Base-by-base conservation (phyloP, 768 basidiomycete species). In the Hypholoma fasciculare region DNA sequence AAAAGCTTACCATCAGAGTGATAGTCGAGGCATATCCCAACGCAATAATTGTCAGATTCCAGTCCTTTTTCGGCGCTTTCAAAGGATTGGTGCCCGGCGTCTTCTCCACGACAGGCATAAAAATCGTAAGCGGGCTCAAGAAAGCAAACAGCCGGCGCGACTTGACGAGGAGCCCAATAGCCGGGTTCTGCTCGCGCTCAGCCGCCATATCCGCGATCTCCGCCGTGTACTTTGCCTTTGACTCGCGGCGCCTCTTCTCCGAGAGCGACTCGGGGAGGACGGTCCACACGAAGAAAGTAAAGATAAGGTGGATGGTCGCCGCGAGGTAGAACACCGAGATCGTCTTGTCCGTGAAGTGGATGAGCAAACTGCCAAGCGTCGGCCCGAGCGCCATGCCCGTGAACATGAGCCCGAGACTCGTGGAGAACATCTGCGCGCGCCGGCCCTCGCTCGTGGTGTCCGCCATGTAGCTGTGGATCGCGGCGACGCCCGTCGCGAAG, bases 201-300 rank as follows among this genome's bases (percentile, higher is more conserved):
- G 58, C 46, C 4, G 64, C 60, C 0, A 48, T 37, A 7, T 64
- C 64, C 50, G 67, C 49, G 7, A 74, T 55, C 37, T 76, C 73
- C 20, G 72, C 73, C 9, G 65, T 61, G 57, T 84, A 73, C 54
- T 72, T 73, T 4, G 55, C 60, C 42, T 69, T 71, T 2, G 80
- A 74, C 14, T 66, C 62, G 57, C 70, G 70, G 82, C 80, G 85
- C 52, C 82, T 74, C 0, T 69, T 73, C 37, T 70, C 65, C 9
- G 87, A 82, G 1, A 94, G 78, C 0, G 92, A 92, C 71, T 97
- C 94, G 0, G 94, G 94, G 49, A 96, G 66, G 59, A 92, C 26
- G 57, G 87, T 71, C 70, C 84, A 80, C 26, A 84, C 65, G 48
- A 86, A 62, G 42, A 79, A 49, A 1, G 80, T 69, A 62, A 82